Percentiles rank a stretch among this genome's conserved stretches.
Conservation (phyloP, 176 grass and related monocot species). For the Areca catechu region DNA sequence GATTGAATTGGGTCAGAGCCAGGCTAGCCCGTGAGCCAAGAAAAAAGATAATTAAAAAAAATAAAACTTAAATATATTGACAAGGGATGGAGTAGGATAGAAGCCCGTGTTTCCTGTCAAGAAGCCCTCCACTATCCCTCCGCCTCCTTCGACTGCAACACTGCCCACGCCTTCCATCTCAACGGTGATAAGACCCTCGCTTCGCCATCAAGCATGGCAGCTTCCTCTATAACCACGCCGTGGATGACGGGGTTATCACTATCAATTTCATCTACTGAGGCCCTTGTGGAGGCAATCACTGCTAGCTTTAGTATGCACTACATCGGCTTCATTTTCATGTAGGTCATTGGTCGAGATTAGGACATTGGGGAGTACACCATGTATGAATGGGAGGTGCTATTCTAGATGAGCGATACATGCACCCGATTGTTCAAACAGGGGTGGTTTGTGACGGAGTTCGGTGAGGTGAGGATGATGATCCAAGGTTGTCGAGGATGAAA, state of each 20-base stretch:
- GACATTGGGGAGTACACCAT: constrained; percentile 79
- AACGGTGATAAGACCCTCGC: constrained; percentile 62
- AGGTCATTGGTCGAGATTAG: constrained; percentile 70
- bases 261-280: constrained; percentile 96
- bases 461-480: constrained; percentile 50
- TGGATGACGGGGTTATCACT: constrained; percentile 33
- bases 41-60: too few relatives aligned
- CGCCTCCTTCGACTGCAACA: constrained; percentile 65
- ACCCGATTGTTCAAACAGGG: constrained; percentile 73
- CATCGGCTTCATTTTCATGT: too few relatives aligned
- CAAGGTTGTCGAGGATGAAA: constrained; percentile 57
- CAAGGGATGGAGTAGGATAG: too few relatives aligned
- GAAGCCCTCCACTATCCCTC: constrained; percentile 55
- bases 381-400: constrained; percentile 73
- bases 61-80: too few relatives aligned
- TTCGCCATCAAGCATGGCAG: constrained; percentile 74
- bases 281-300: constrained; percentile 62
- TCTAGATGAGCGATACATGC: constrained; percentile 96
- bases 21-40: too few relatives aligned
- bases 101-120: constrained; percentile 87
- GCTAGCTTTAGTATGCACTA: constrained; percentile 74
- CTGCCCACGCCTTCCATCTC: constrained; percentile 85
- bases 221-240: constrained; percentile 65
- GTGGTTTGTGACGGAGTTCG: constrained; percentile 55
- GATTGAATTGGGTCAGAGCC: too few relatives aligned